phyloP scores from a whole-genome alignment of 495 filamentous ascomycete species.

The Neurospora discreta region DNA sequence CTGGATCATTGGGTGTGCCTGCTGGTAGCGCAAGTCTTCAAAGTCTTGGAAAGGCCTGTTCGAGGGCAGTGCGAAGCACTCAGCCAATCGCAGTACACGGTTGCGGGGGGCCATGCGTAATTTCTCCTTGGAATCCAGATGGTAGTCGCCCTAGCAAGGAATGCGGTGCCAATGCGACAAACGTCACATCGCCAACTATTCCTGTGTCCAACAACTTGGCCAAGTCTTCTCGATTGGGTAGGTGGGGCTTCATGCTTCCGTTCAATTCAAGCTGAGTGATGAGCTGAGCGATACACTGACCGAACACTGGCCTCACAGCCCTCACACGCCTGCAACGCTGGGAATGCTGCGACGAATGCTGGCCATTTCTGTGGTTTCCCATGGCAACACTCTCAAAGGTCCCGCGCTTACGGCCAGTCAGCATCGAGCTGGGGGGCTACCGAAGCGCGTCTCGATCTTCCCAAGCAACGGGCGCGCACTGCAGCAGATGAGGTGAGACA shows the following conservation, averaged over 20 bases:
- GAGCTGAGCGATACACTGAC: neutral
- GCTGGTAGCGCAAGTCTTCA: neutral
- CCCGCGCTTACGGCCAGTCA: neutral
- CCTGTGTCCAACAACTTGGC: neutral
- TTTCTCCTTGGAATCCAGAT: neutral
- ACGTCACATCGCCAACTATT: neutral
- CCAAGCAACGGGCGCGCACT: neutral
- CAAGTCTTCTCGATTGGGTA: conserved; percentile 4
- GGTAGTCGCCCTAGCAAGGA: neutral
- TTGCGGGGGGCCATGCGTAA: neutral
- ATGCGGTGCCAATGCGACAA: neutral
- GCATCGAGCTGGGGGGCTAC: neutral
- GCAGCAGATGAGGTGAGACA: neutral
- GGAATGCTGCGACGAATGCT: neutral
- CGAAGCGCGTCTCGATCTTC: neutral
- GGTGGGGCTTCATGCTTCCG: conserved; percentile 4
- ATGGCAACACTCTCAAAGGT: neutral
- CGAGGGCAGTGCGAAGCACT: neutral
- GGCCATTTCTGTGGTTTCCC: neutral
- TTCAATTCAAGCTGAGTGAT: neutral
- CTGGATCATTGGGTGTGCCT: neutral
- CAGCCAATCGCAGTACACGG: conserved; percentile 6
- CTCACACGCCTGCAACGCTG: neutral
- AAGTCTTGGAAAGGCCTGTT: neutral
- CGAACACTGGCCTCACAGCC: neutral